phyloP scores from a whole-genome alignment of 495 filamentous ascomycete species.

The Talaromyces nanjingensis region DNA sequence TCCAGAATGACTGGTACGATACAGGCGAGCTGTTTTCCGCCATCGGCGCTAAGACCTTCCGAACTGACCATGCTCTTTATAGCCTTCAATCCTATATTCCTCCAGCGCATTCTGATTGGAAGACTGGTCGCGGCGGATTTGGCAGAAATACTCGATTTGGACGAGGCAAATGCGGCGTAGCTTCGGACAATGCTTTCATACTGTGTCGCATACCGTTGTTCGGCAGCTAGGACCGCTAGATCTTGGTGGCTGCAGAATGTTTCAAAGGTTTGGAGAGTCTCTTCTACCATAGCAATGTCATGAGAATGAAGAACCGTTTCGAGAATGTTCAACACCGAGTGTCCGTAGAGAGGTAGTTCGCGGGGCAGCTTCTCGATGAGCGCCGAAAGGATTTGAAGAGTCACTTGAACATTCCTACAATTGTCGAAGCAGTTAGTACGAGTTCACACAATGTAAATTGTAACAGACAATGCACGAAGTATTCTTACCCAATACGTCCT shows the following conservation, averaged over 20 bases:
- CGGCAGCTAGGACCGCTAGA: conserved; percentile 64
- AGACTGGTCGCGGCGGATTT: conserved; percentile 46
- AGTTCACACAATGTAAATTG: background rate
- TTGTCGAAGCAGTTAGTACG: background rate
- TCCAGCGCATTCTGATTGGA: conserved; percentile 75
- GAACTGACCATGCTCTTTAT: conserved; percentile 72
- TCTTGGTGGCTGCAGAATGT: conserved; percentile 79
- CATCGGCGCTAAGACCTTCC: conserved; percentile 66
- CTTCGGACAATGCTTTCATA: conserved; percentile 70
- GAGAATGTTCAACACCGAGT: conserved; percentile 71
- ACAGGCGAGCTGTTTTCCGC: conserved; percentile 63
- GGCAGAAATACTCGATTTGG: conserved; percentile 23
- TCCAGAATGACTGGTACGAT: conserved; percentile 77
- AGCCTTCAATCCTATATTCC: conserved; percentile 70
- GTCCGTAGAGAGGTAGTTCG: conserved; percentile 80
- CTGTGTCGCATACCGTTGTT: conserved; percentile 73
- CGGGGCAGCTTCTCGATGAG: conserved; percentile 87
- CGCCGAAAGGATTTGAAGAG: conserved; percentile 77
- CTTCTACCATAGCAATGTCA: conserved; percentile 84
- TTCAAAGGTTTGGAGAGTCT: conserved; percentile 74
- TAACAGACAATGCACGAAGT: background rate
- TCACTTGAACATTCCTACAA: conserved; percentile 82
- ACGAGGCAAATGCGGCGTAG: conserved; percentile 69
- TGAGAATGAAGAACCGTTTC: conserved; percentile 67
- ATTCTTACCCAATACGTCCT: conserved; percentile 66